Percentiles rank a stretch among this genome's conserved stretches.
Evolutionary conservation across 805 yeast species (phyloP).

Genomic region (Metschnikowia lachancei): DNA sequence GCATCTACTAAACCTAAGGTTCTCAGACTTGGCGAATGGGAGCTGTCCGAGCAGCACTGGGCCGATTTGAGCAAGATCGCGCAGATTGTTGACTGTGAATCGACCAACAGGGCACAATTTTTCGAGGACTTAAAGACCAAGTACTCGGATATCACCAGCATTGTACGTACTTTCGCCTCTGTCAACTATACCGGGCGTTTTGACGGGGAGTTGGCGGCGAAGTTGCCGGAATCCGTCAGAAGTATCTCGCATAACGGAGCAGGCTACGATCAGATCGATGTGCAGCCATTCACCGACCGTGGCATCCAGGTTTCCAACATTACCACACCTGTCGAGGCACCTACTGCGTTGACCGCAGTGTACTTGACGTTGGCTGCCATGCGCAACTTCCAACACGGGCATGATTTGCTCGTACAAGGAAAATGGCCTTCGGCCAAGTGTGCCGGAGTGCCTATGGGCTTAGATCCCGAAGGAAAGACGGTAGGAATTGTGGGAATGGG

Average conservation of each 20-base stretch:
- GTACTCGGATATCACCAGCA: slow-evolving; percentile 42
- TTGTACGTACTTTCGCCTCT: slow-evolving; percentile 54
- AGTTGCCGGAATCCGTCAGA: slow-evolving; percentile 53
- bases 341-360: slow-evolving; percentile 73
- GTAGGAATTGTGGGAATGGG: slow-evolving; percentile 88
- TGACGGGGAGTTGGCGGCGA: slow-evolving; percentile 56
- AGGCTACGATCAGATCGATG: slow-evolving; percentile 72
- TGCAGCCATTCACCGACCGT: slow-evolving; percentile 47
- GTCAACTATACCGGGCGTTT: slow-evolving; percentile 57
- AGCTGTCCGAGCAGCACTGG: slow-evolving; percentile 16
- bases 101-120: slow-evolving; percentile 39
- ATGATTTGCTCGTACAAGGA: slow-evolving; percentile 50
- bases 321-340: slow-evolving; percentile 62
- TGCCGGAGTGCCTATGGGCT: slow-evolving; percentile 60
- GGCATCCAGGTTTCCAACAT: slow-evolving; percentile 66
- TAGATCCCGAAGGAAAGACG: slow-evolving; percentile 70
- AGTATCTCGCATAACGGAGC: slow-evolving; percentile 67
- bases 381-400: slow-evolving; percentile 65
- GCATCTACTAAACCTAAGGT: slow-evolving; percentile 17
- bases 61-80: slow-evolving; percentile 23
- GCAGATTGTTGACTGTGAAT: slow-evolving; percentile 37
- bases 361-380: slow-evolving; percentile 60
- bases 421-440: slow-evolving; percentile 53
- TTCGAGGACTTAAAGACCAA: slow-evolving; percentile 42
- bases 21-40: slow-evolving; percentile 21